Evolutionary conservation across 2,329 filamentous ascomycete genomes (phyloP), one percentile per base, ranked within the genome.

Genomic region (Colletotrichum sp.): DNA sequence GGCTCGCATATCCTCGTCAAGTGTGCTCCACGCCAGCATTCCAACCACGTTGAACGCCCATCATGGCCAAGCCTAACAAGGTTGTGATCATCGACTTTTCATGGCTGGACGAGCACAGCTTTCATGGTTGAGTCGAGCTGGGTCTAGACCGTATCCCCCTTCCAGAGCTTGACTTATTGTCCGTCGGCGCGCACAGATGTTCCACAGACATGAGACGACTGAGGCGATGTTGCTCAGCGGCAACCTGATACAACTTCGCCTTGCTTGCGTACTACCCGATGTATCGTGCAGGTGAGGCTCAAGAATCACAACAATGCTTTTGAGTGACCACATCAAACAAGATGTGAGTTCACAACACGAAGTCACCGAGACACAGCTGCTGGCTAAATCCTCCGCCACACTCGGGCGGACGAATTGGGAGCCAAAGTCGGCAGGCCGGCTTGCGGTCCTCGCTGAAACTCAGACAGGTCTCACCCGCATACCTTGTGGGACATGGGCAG

Each of bases 381-480:
- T 49, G 63, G 26, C 57, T 55, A 34, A 59, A 60, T 63, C 18
- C 18, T 49, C 63, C 44, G 44, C 32, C 64, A 49, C 57, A 24
- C 44, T 16, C 36, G 21, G 18, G 44, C 16, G 26, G 26, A 30
- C 68, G 39, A 44, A 24, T 57, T 44, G 62, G 49, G 44, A 39
- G 32, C 64, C 32, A n/a, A 57, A 44, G 24, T 6, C n/a, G 72
- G 72, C 18, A 36, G 26, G 3, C 28, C 32, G 21, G 10, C 55
- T 16, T 59, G 30, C 34, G 62, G 57, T 66, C 69, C 9, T 21
- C n/a, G 39, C 21, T 52, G 44, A 62, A 44, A 63, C 34, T 15
- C 13, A 59, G 69, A 73, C 69, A 73, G 26, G 73, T 73, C 63
- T 76, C 70, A 57, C 39, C 16, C 30, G 24, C 55, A 62, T n/a